Conservation (phyloP, 495 filamentous ascomycete species). For the Xylaria venustula region DNA sequence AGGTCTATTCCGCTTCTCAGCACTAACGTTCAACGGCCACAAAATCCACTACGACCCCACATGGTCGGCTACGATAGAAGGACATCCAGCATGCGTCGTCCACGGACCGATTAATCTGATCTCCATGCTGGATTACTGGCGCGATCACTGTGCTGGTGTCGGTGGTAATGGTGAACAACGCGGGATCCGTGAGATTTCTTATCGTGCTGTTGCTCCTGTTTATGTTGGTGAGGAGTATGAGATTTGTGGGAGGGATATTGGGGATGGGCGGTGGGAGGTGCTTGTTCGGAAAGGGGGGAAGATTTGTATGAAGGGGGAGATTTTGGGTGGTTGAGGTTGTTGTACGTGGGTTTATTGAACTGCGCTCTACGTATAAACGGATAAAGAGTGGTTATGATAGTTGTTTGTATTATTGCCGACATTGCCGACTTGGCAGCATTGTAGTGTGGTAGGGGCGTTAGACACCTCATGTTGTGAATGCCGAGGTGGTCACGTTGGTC, state of each 20-base stretch:
- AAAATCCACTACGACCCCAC: slow-evolving; percentile 67
- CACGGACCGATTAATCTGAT: slow-evolving; percentile 66
- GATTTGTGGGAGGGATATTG: slow-evolving; percentile 33
- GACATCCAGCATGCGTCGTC: slow-evolving; percentile 58
- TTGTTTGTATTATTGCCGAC: too few relatives aligned
- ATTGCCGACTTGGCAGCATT: too few relatives aligned
- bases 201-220: slow-evolving; percentile 59
- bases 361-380: too few relatives aligned
- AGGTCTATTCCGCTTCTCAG: slow-evolving; percentile 68
- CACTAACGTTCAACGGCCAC: slow-evolving; percentile 70
- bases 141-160: slow-evolving; percentile 38
- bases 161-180: background rate
- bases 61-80: slow-evolving; percentile 60
- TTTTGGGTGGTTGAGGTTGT: slow-evolving; percentile 17
- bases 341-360: background rate
- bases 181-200: slow-evolving; percentile 39
- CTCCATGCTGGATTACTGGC: slow-evolving; percentile 63
- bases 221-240: slow-evolving; percentile 56
- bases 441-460: too few relatives aligned
- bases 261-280: slow-evolving; percentile 20
- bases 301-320: slow-evolving; percentile 37
- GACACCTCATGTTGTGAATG: too few relatives aligned
- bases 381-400: too few relatives aligned
- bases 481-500: too few relatives aligned
- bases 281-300: slow-evolving; percentile 42